These are phyloP conservation scores for Tolypocladium pustulatum DNA, from an alignment of 2,329 filamentous ascomycete genomes.

Conservation along the genomic window DNA sequence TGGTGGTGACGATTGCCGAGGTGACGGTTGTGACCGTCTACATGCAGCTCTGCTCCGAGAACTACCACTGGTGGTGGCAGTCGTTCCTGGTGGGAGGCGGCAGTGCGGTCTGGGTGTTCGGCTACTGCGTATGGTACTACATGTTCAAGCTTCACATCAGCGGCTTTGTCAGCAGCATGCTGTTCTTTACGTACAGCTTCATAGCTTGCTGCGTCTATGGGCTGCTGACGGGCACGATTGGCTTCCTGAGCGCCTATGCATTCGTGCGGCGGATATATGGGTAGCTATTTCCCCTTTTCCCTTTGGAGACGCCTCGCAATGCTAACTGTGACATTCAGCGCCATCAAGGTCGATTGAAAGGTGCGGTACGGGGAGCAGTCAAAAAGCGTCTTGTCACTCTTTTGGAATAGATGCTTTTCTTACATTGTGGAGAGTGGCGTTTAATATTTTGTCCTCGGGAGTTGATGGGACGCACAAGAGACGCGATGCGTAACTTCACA, in stretches of 20 bases:
- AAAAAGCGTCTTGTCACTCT: not conserved
- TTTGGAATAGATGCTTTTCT: not conserved
- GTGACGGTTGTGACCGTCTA: constrained; percentile 79
- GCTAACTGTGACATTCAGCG: constrained; percentile 21
- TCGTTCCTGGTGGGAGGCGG: constrained; percentile 71
- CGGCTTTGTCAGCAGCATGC: constrained; percentile 65
- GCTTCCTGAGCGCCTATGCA: constrained; percentile 73
- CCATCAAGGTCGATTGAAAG: constrained; percentile 38
- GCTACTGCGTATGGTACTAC: constrained; percentile 80
- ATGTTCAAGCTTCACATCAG: constrained; percentile 68
- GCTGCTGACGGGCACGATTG: constrained; percentile 70
- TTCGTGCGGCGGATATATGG: constrained; percentile 79
- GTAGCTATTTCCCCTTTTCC: constrained; percentile 31
- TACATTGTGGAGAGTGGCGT: not conserved
- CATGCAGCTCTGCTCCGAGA: constrained; percentile 72
- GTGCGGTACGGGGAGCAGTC: not conserved
- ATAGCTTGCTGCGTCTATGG: constrained; percentile 75
- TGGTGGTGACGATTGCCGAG: constrained; percentile 69
- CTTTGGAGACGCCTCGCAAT: not conserved
- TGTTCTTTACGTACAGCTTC: constrained; percentile 81
- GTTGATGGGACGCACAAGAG: not conserved
- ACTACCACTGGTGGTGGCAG: constrained; percentile 91
- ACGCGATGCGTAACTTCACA: not conserved
- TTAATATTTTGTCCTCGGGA: not conserved
- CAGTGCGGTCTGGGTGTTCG: constrained; percentile 70